Evolutionary conservation across 371 early-diverging fungal species (phyloP).

Genomic region (Zychaea mexicana): DNA sequence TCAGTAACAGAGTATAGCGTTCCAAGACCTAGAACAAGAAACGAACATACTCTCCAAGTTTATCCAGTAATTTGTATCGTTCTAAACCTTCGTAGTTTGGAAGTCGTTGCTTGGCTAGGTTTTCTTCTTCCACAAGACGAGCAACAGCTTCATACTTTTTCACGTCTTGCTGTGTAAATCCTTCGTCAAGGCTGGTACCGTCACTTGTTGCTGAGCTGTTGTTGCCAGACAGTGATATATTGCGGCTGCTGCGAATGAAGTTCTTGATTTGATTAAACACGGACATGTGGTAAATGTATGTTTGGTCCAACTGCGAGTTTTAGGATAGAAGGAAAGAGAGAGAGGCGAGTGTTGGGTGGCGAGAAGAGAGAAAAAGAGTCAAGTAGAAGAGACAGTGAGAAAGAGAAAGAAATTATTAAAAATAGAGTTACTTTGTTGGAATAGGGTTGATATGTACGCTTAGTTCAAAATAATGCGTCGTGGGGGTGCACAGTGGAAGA

Average conservation of each 20-base stretch:
- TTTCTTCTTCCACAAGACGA: conserved; percentile 22
- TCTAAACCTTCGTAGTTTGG: conserved; percentile 34
- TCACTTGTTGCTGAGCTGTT: background rate
- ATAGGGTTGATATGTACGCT: no score
- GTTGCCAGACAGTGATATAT: background rate
- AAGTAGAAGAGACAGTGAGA: no score
- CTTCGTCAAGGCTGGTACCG: background rate
- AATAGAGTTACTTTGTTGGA: no score
- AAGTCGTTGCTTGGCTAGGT: conserved; percentile 16
- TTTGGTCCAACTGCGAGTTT: no score
- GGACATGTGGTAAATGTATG: conserved; percentile 2
- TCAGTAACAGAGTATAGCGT: no score
- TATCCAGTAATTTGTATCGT: conserved; percentile 46
- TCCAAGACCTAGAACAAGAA: background rate
- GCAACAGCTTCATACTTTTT: conserved; percentile 25
- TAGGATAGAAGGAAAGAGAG: conserved; percentile 4
- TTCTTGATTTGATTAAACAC: conserved; percentile 16
- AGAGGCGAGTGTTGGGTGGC: no score
- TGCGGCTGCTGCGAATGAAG: conserved; percentile 11
- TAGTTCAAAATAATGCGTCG: no score
- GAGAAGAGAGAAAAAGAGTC: no score
- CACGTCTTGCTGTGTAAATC: conserved; percentile 8
- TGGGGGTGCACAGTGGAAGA: no score
- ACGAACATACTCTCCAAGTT: conserved; percentile 60
- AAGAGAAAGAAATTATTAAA: no score